Evolutionary conservation across 257 asterid genomes (phyloP), one percentile per base, ranked within the genome.

Genomic region (Osmanthus fragrans): DNA sequence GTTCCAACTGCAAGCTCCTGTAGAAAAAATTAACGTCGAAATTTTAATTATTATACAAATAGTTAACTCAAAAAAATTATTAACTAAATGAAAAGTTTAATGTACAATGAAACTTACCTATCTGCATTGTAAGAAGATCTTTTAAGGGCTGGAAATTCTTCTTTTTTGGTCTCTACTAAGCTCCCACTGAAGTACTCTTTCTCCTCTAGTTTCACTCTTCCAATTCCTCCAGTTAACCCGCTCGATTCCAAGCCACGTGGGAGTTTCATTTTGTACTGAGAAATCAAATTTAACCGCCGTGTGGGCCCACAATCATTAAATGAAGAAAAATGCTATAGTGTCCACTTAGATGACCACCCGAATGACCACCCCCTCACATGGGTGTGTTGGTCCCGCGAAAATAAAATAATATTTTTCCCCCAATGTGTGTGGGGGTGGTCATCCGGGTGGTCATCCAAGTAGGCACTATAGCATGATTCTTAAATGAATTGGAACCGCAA

Each of bases 301-400:
- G 88, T 88, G 21, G 97, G 85, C 75, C 97, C 94, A 70, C 97
- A 92, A 84, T 92, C 96, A 80, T 64, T 87, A 83, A 92, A 90
- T 70, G 94, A 87, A 33, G n/a, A n/a, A n/a, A n/a, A n/a, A n/a
- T n/a, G n/a, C n/a, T n/a, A n/a, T n/a, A n/a, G n/a, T n/a, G n/a
- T n/a, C 27, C 27, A 25, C 27, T 25, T 25, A 1, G 27, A 25
- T 25, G 27, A 25, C 27, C 27, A 25, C 27, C 1, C 1, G 27
- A 25, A 0, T 25, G 27, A 25, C 27, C 27, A 25, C 27, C 27
- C 27, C 27, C 27, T 25, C 27, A 25, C 1, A 25, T 25, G 27
- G 27, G 27, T 25, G 27, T 25, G 27, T 25, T 0, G 1, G 27
- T 25, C 27, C 27, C 27, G 27, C 27, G 27, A 1, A 25, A 1